These are phyloP conservation scores for Aspergillus hortae DNA, from an alignment of 2,329 filamentous ascomycete species.

Conservation along the genomic window DNA sequence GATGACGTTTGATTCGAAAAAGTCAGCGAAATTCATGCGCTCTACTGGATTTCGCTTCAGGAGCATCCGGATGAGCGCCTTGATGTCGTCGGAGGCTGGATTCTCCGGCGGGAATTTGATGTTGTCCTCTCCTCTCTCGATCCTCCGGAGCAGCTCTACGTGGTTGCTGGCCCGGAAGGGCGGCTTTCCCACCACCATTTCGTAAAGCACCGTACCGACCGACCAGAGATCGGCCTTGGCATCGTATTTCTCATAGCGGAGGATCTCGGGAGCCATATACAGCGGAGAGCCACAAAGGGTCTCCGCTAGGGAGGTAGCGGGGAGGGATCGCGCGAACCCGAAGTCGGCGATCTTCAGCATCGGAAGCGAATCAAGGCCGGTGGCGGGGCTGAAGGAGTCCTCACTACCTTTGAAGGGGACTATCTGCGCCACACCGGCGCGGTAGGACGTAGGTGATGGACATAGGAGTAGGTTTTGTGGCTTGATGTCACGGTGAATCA, in stretches of 20 bases:
- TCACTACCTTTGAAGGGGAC: conserved; percentile 75
- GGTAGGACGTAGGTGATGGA: conserved; percentile 70
- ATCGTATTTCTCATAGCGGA: conserved; percentile 96
- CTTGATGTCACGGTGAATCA: conserved; percentile 96
- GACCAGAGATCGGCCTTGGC: conserved; percentile 98
- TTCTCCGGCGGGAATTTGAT: conserved; percentile 78
- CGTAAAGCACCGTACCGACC: conserved; percentile 89
- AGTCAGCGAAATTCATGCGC: conserved; percentile 78
- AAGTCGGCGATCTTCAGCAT: conserved; percentile 99
- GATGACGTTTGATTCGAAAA: conserved; percentile 74
- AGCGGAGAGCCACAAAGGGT: conserved; percentile 94
- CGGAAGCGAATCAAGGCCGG: conserved; percentile 77
- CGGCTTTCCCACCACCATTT: conserved; percentile 88
- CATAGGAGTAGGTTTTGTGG: conserved; percentile 92
- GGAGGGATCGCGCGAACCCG: conserved; percentile 91
- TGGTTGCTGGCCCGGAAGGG: conserved; percentile 93
- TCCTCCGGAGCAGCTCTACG: conserved; percentile 87
- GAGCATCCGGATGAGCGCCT: conserved; percentile 72
- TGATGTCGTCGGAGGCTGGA: conserved; percentile 70
- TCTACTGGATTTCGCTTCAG: conserved; percentile 84
- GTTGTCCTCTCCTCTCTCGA: conserved; percentile 80
- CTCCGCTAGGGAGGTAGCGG: conserved; percentile 86
- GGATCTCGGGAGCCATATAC: conserved; percentile 98
- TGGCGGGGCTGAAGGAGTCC: conserved; percentile 74
- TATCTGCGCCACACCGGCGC: conserved; percentile 57